Evolutionary conservation across 495 filamentous ascomycete species (phyloP).

Genomic region (Cryomyces minteri): DNA sequence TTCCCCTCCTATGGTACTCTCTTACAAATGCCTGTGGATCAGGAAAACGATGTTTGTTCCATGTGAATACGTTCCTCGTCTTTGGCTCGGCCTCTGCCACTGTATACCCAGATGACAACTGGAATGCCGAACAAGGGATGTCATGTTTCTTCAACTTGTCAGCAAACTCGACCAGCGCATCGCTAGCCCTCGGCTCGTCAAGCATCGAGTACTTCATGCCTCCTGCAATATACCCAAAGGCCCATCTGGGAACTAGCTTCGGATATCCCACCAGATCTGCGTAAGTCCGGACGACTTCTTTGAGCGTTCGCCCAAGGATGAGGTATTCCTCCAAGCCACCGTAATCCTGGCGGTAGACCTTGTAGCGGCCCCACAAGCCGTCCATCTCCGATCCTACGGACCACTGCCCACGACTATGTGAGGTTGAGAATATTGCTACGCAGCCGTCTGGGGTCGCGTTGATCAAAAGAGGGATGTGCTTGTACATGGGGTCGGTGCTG

Average conservation of each 20-base stretch:
- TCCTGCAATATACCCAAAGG: conserved; percentile 49
- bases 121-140: conserved; percentile 53
- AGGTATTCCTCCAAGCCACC: conserved; percentile 54
- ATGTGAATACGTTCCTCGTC: conserved; percentile 52
- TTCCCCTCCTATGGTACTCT: conserved; percentile 40
- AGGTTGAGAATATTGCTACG: conserved; percentile 47
- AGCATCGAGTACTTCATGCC: conserved; percentile 53
- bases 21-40: conserved; percentile 41
- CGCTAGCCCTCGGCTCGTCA: conserved; percentile 37
- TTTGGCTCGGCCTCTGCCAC: conserved; percentile 46
- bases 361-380: conserved; percentile 50
- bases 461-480: conserved; percentile 51
- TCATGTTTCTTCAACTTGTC: conserved; percentile 38
- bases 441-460: conserved; percentile 39
- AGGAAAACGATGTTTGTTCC: conserved; percentile 48
- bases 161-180: conserved; percentile 39
- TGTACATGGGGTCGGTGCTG: conserved; percentile 53
- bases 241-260: conserved; percentile 43
- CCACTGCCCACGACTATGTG: conserved; percentile 42
- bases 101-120: conserved; percentile 54
- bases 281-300: conserved; percentile 43
- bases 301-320: conserved; percentile 43
- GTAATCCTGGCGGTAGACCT: conserved; percentile 49
- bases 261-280: conserved; percentile 49
- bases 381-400: conserved; percentile 52